Evolutionary conservation across 192 early-diverging fungal genomes (phyloP).

Genomic region (Gamsiella multidivaricata): DNA sequence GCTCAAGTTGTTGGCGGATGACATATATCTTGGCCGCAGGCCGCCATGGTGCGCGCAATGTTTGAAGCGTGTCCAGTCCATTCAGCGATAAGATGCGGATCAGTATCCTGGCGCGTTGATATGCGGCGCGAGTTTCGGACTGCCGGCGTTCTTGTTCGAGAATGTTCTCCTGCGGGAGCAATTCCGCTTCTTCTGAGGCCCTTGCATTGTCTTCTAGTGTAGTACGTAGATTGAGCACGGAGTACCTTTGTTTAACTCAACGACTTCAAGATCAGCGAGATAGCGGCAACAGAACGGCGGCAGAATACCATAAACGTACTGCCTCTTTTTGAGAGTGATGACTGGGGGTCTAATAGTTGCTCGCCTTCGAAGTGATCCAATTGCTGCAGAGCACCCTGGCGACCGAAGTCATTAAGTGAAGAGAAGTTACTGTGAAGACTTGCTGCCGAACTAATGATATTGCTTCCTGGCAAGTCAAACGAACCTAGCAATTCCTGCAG

Average conservation of each 20-base stretch:
- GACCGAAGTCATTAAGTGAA: slow-evolving; percentile 2
- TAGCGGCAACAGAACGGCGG: too few species aligned
- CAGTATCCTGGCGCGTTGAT: slow-evolving; percentile 19
- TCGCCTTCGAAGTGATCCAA: slow-evolving; percentile 10
- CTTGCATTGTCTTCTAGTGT: too few species aligned
- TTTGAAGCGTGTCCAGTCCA: slow-evolving; percentile 16
- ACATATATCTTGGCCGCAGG: slow-evolving; percentile 31
- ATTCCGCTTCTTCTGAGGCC: too few species aligned
- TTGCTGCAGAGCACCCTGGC: slow-evolving; percentile 5
- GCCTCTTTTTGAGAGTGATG: not conserved
- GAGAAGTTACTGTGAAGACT: too few species aligned
- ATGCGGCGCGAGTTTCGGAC: slow-evolving; percentile 16
- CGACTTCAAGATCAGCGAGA: too few species aligned
- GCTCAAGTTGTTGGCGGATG: slow-evolving; percentile 29
- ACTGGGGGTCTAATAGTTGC: not conserved
- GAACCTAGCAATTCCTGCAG: not conserved
- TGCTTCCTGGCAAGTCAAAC: not conserved
- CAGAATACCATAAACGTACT: too few species aligned
- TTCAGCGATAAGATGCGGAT: slow-evolving; percentile 14
- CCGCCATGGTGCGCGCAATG: slow-evolving; percentile 33
- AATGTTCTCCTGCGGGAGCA: not conserved
- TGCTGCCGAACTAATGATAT: not conserved
- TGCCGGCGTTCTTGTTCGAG: slow-evolving; percentile 19
- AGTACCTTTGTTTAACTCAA: too few species aligned
- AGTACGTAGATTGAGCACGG: too few species aligned